Base-by-base conservation (phyloP, 2,329 filamentous ascomycete species). In the Alternaria ethzedia region DNA sequence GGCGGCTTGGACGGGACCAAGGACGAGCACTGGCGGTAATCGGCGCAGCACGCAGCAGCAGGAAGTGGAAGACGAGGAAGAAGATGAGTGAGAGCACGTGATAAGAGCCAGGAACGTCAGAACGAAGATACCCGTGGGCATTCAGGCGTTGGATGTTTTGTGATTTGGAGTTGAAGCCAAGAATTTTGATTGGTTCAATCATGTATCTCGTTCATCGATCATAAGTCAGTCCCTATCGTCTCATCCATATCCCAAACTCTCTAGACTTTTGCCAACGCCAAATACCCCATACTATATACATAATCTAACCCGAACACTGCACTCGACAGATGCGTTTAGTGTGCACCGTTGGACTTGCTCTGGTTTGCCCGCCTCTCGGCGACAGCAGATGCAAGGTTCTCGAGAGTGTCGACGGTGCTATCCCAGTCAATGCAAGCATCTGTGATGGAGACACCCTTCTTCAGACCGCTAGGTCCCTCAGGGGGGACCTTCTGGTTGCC, bases 361-460 rank as follows among this genome's bases (percentile, higher is more conserved):
- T 71, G 75, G 60, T 77, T 77, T 54, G 88, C 84, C 73, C 96
- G 88, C 72, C 95, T 88, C 67, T 88, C 87, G 55, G 92, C 88
- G 56, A 98, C 91, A 36, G 93, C 92, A n/a, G 89, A 88, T 6
- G 96, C 94, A 28, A 98, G 87, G 72, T 95, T 87, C 81, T 97
- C 91, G 23, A 98, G 86, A 1, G 96, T 92, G 2, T 87, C 83
- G 45, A 96, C 88, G 1, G 94, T 97, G 57, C 85, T 86, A 13
- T 97, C 92, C 95, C 95, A 97, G 85, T 92, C 86, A 78, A 99
- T 97, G 84, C 95, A 99, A 59, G 94, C 95, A 80, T 97, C 94
- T 1, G 94, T 97, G 82, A 97, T 97, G 81, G 91, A 95, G 75
- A 97, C 91, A 71, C 94, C 94, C 83, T 92, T 93, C 85, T 94